Conservation (phyloP, 768 basidiomycete species). For the Agrocybe pediades region DNA sequence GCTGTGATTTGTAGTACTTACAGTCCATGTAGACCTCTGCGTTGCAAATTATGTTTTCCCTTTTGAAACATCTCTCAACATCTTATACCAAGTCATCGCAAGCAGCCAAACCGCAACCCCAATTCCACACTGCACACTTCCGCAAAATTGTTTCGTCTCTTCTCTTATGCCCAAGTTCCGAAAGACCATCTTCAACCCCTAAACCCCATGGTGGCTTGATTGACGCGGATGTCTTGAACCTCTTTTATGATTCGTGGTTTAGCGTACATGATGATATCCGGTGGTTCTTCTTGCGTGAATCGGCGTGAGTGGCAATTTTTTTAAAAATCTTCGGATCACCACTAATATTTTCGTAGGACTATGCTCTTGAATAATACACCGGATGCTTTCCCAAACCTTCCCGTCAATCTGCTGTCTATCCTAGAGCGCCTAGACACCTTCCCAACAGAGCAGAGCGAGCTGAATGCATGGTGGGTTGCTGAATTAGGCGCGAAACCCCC, state of each 20-base stretch:
- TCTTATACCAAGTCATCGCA: constrained; percentile 45
- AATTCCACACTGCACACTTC: constrained; percentile 72
- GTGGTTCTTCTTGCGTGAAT: constrained; percentile 87
- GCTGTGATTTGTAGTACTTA: neutral
- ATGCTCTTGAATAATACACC: constrained; percentile 30
- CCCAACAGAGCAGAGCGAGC: constrained; percentile 66
- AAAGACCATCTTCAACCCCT: constrained; percentile 24
- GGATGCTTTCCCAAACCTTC: constrained; percentile 37
- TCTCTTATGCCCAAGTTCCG: constrained; percentile 60
- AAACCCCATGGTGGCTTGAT: constrained; percentile 36
- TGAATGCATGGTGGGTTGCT: constrained; percentile 80
- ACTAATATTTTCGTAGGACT: constrained; percentile 21
- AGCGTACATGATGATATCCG: constrained; percentile 81
- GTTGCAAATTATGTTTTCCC: constrained; percentile 73
- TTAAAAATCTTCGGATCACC: neutral
- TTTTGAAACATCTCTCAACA: constrained; percentile 78
- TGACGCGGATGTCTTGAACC: constrained; percentile 59
- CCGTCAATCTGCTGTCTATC: constrained; percentile 55
- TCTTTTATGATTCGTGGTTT: constrained; percentile 74
- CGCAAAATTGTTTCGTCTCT: constrained; percentile 62
- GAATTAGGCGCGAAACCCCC: constrained; percentile 63
- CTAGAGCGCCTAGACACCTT: constrained; percentile 73
- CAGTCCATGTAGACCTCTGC: constrained; percentile 56
- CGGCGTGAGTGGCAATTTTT: constrained; percentile 50
- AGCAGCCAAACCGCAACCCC: constrained; percentile 46